These are phyloP conservation scores for Colletotrichum abscissum DNA, from an alignment of 2,329 filamentous ascomycete genomes.

Conservation along the genomic window DNA sequence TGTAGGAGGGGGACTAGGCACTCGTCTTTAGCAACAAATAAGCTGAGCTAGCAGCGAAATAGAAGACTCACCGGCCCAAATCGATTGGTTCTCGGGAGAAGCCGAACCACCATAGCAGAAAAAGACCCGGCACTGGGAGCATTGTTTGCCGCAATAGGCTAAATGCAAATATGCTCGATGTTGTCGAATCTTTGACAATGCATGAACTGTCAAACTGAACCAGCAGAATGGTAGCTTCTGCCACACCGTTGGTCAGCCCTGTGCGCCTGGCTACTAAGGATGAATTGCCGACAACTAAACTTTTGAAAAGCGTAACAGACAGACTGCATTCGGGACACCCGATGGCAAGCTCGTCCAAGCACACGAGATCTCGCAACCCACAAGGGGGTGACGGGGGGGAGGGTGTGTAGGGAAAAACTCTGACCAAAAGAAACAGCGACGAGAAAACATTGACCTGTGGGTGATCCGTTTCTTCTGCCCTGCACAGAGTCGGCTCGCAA, in stretches of 20 bases:
- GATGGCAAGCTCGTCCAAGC: slow-evolving; percentile 3
- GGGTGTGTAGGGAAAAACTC: neutral
- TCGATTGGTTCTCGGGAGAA: too few relatives aligned
- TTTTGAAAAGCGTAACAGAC: slow-evolving; percentile 14
- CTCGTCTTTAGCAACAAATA: neutral
- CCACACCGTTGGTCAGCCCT: neutral
- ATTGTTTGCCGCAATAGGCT: neutral
- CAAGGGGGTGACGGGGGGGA: too few relatives aligned
- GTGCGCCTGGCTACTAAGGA: neutral
- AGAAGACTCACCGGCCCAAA: neutral
- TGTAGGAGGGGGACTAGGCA: neutral
- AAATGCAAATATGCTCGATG: neutral
- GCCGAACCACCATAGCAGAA: neutral
- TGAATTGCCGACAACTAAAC: slow-evolving; percentile 6
- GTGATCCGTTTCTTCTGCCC: neutral
- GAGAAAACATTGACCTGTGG: slow-evolving; percentile 5
- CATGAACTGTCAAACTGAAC: slow-evolving; percentile 9
- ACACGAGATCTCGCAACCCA: slow-evolving; percentile 3
- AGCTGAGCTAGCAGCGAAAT: neutral
- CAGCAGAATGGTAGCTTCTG: neutral
- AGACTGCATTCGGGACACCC: neutral
- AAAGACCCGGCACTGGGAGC: neutral
- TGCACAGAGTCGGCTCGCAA: neutral
- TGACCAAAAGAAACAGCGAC: slow-evolving; percentile 3
- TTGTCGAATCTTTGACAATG: neutral